Percentiles rank a stretch among this genome's conserved stretches.
These are phyloP conservation scores for Penicillium simplicissimum DNA, from an alignment of 495 filamentous ascomycete species.

Conservation along the genomic window DNA sequence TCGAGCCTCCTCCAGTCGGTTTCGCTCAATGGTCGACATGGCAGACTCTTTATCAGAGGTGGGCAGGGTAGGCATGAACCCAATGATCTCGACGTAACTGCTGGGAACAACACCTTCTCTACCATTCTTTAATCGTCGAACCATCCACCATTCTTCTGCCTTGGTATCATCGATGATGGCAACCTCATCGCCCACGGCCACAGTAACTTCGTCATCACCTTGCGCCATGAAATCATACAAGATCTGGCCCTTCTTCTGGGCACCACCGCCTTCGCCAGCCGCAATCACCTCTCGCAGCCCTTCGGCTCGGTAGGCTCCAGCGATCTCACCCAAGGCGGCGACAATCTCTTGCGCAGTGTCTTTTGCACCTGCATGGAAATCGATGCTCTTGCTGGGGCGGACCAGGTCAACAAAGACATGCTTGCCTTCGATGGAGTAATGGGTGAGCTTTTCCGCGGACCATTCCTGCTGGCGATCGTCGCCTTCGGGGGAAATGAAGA, in stretches of 20 bases:
- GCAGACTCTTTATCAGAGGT: constrained; percentile 62
- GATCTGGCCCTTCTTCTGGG: constrained; percentile 79
- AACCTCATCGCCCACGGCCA: constrained; percentile 87
- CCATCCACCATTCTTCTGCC: constrained; percentile 99
- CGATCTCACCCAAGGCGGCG: constrained; percentile 80
- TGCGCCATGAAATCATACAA: constrained; percentile 97
- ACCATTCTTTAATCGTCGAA: constrained; percentile 83
- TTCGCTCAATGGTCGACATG: constrained; percentile 75
- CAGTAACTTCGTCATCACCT: constrained; percentile 94
- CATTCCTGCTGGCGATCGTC: constrained; percentile 88
- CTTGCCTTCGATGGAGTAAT: constrained; percentile 97
- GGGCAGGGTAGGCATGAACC: constrained; percentile 52
- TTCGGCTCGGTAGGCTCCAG: constrained; percentile 78
- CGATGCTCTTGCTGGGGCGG: constrained; percentile 84
- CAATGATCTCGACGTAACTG: constrained; percentile 88
- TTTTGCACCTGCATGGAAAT: constrained; percentile 97
- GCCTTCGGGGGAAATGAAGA: constrained; percentile 89
- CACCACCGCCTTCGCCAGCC: constrained; percentile 64
- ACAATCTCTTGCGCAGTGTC: constrained; percentile 95
- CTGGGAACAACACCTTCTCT: constrained; percentile 98
- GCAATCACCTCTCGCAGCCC: constrained; percentile 85
- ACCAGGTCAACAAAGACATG: constrained; percentile 96
- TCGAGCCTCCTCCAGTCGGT: constrained; percentile 78
- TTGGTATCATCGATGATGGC: constrained; percentile 83
- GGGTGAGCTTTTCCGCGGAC: constrained; percentile 87